Conservation (phyloP, 176 grass and related monocot genomes). For the Dactylis glomerata region DNA sequence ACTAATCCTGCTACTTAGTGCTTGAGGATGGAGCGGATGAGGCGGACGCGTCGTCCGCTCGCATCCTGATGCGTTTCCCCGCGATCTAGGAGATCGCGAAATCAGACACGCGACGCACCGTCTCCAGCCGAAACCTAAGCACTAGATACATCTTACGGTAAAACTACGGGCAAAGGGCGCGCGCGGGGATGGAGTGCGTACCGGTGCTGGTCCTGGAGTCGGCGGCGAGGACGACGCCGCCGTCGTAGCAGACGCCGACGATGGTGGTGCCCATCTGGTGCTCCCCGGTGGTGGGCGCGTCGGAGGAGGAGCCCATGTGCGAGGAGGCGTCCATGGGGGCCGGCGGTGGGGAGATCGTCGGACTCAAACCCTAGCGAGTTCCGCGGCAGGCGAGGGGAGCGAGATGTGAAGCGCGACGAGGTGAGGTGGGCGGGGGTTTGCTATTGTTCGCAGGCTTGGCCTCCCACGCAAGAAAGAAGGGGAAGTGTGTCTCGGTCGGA, state of each 20-base stretch:
- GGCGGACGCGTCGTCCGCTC: no score
- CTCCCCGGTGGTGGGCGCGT: slow-evolving; percentile 41
- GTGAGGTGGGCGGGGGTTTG: not conserved
- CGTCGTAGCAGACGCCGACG: slow-evolving; percentile 80
- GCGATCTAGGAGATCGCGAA: no score
- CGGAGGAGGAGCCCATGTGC: slow-evolving; percentile 1
- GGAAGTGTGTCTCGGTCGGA: not conserved
- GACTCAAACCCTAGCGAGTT: not conserved
- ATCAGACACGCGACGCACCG: not conserved
- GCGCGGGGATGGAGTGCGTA: not conserved
- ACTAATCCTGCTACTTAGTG: no score
- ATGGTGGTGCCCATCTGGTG: slow-evolving; percentile 85
- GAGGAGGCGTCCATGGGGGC: slow-evolving; percentile 13
- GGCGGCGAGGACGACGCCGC: slow-evolving; percentile 77
- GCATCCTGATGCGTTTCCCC: no score
- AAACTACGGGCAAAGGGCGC: no score
- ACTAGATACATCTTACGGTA: no score
- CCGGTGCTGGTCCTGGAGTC: slow-evolving; percentile 96
- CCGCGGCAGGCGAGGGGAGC: not conserved
- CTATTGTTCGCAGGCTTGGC: not conserved
- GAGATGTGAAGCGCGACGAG: not conserved
- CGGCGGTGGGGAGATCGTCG: not conserved
- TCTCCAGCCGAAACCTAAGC: not conserved
- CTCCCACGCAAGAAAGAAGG: slow-evolving; percentile 19
- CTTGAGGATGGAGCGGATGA: no score